Evolutionary conservation across 129 eudicot genomes (phyloP).

Genomic region (Escallonia rubra): DNA sequence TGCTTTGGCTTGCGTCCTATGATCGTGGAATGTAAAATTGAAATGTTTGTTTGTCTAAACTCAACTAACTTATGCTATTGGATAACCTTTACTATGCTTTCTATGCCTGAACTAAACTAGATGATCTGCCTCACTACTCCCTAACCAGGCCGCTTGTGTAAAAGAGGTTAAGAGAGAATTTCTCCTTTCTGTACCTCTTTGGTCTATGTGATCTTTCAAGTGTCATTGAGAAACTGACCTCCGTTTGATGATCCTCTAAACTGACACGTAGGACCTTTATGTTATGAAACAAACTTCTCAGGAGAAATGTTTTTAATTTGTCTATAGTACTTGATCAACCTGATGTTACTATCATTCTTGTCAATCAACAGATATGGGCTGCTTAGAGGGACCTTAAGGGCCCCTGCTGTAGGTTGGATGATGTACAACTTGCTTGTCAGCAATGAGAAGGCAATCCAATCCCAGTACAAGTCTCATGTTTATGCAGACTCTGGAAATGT

Average conservation of each 20-base stretch:
- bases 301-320: neutral
- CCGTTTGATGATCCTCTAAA: neutral
- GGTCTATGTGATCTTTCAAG: neutral
- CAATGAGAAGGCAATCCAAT: constrained; percentile 74
- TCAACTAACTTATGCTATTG: too few species aligned
- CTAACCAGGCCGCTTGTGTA: too few species aligned
- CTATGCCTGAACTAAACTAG: too few species aligned
- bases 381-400: constrained; percentile 78
- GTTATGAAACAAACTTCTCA: neutral
- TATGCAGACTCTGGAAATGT: constrained; percentile 78
- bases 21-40: neutral
- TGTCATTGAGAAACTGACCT: neutral
- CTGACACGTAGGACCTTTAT: neutral
- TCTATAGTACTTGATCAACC: neutral
- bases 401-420: constrained; percentile 98
- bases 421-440: constrained; percentile 88
- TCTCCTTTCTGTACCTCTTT: too few species aligned
- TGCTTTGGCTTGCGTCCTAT: neutral
- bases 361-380: constrained; percentile 56
- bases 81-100: too few species aligned
- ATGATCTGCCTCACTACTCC: too few species aligned
- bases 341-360: constrained; percentile 2
- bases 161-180: too few species aligned
- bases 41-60: too few species aligned
- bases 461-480: constrained; percentile 87